Base-by-base conservation (phyloP, 1,284 basidiomycete genomes). In the Grifola frondosa region DNA sequence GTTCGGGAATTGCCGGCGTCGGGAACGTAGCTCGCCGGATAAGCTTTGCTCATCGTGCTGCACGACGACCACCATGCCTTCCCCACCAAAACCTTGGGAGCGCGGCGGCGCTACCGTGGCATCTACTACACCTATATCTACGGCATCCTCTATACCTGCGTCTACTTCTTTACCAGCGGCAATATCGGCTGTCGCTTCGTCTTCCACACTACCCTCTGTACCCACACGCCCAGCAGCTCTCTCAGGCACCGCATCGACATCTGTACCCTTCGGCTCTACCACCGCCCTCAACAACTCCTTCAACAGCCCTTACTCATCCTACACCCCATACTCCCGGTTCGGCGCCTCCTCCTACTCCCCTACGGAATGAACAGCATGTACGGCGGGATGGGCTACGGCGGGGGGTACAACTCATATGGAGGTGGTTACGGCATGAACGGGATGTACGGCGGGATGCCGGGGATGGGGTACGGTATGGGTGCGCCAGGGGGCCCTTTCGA, bases 81-180 rank as follows among this genome's bases (percentile, higher is more conserved):
- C 88, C 19, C 88, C 88, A 42, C 88, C 87, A 63, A 91, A 91
- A 63, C 88, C 88, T 53, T 91, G 89, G 88, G 88, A 91, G 63
- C 75, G 79, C 53, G 71, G 65, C 30, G 77, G 78, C 26, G 68
- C 54, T 9, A 45, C 69, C 25, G 59, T 64, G 19, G 64, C 73
- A 25, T 54, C 67, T 8, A 50, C 64, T 9, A 25, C 67, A 30
- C 22, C 63, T 12, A 30, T 62, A 2, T 21, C 66, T 6, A 7
- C 48, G 4, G n/a, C 52, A 3, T 31, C 49, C 17, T 40, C 41
- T 16, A 26, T 51, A 11, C 28, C 66, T n/a, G 48, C 65, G 6
- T 22, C 64, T 17, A 17, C 65, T 5, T 25, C 62, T 3, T 25
- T 62, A 24, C 34, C 60, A 4, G 45, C 59, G 13, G 37, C 61